Base-by-base conservation (phyloP, 2,329 filamentous ascomycete genomes). In the Sarocladium brachiariae region DNA sequence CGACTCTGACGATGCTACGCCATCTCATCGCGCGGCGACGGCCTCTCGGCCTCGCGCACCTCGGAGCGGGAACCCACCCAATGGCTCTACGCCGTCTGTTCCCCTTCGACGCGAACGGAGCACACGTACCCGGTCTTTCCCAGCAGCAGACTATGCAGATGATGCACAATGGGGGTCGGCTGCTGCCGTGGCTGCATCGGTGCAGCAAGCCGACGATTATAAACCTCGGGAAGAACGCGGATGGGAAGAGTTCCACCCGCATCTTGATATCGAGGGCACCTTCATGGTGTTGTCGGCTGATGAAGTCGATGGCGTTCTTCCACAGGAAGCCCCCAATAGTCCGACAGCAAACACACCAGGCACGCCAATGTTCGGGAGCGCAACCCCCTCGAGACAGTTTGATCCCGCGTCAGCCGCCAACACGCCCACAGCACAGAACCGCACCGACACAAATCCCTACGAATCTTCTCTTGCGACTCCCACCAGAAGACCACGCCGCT, bases 241-340 rank as follows among this genome's bases (percentile, higher is more conserved):
- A 49, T 99, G 92, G 90, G 91, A 96, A 62, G 93, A 99, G 65
- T 97, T 97, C 57, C 93, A 99, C 67, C 90, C 89, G 0, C 89
- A 96, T 60, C 80, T 99, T 49, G 91, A 97, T 70, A 90, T 96
- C 46, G 89, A 96, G 51, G 78, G 78, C 11, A 81, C 80, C 3
- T 86, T 96, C 56, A 81, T 86, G 57, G 75, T 96, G 2, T 91
- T 91, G 63, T 82, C 79, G 46, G 84, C 90, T 2, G 84, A 93
- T 55, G 88, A 95, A 57, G 85, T 97, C 6, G 92, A 97, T 64
- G 89, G 89, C 18, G 74, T 83, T 37, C 70, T 74, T 21, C 77
- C 75, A 54, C 70, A 59, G 50, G 65, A 63, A 16, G 57, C 66
- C 1, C 70, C 71, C 4, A 62, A 59, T 31, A 67, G 66, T 7